Percentiles rank a stretch among this genome's conserved stretches.
Conservation (phyloP, 1,139 yeast species). For the Yamadazyma sp. region DNA sequence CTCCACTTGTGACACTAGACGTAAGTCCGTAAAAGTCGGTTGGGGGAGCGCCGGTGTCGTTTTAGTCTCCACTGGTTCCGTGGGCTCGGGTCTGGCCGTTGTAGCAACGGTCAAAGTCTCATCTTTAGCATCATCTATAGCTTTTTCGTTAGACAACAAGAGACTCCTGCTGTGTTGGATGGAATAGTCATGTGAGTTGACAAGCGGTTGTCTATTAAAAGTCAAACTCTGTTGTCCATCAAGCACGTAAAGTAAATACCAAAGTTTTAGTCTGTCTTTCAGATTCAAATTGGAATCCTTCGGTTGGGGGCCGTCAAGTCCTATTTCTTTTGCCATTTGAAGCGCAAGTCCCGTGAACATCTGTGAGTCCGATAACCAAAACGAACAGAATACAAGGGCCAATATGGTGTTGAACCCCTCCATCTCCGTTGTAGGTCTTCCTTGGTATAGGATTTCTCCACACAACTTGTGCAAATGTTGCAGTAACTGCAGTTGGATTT, state of each 20-base stretch:
- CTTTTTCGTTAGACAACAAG: constrained; percentile 11
- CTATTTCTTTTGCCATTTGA: constrained; percentile 60
- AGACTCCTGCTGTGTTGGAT: constrained; percentile 42
- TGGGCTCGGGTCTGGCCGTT: not conserved
- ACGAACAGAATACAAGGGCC: constrained; percentile 65
- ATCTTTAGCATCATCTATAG: not conserved
- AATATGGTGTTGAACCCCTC: constrained; percentile 62
- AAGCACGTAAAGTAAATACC: constrained; percentile 67
- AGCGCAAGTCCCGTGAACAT: constrained; percentile 68
- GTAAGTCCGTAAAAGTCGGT: constrained; percentile 47
- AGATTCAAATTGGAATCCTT: constrained; percentile 17
- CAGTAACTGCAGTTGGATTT: constrained; percentile 40
- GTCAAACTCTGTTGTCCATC: constrained; percentile 73
- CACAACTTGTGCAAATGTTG: constrained; percentile 47
- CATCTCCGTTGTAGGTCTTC: constrained; percentile 40
- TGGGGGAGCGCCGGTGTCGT: not conserved
- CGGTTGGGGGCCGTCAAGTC: constrained; percentile 39
- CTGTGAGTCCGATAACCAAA: constrained; percentile 67
- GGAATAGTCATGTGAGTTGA: constrained; percentile 47
- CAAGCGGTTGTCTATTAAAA: constrained; percentile 56
- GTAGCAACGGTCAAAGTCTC: not conserved
- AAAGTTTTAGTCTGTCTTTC: constrained; percentile 54
- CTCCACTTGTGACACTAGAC: constrained; percentile 71
- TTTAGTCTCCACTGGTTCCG: constrained; percentile 6
- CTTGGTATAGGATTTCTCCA: constrained; percentile 43